phyloP scores from a whole-genome alignment of 2,329 filamentous ascomycete species.

The Taxawa tesnikishii region DNA sequence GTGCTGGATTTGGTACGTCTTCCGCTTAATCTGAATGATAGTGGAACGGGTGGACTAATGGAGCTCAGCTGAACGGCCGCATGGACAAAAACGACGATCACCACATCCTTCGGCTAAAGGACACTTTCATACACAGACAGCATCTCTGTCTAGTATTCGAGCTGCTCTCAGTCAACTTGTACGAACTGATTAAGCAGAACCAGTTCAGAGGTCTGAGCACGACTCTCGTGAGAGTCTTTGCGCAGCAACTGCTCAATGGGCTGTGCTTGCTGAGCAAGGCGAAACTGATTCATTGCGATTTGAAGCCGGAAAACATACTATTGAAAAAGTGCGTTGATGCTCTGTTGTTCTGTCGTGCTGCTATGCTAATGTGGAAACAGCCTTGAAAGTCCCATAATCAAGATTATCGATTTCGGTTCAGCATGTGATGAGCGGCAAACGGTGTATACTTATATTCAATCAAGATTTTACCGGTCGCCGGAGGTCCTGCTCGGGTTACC shows the following conservation, averaged over 20 bases:
- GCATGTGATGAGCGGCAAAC: conserved; percentile 97
- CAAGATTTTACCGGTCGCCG: conserved; percentile 91
- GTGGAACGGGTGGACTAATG: no score
- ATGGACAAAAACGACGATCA: conserved; percentile 99
- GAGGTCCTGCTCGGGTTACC: conserved; percentile 91
- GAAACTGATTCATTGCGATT: conserved; percentile 89
- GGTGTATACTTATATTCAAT: conserved; percentile 98
- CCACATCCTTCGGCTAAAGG: conserved; percentile 84
- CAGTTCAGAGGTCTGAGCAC: conserved; percentile 96
- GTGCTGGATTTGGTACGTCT: conserved; percentile 74
- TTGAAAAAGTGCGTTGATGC: conserved; percentile 77
- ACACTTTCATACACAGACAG: conserved; percentile 95
- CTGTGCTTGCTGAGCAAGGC: conserved; percentile 90
- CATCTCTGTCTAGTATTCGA: conserved; percentile 96
- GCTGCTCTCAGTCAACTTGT: conserved; percentile 89
- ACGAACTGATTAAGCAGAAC: conserved; percentile 98
- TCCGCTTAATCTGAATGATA: no score
- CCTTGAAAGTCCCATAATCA: conserved; percentile 96
- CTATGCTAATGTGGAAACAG: conserved; percentile 21
- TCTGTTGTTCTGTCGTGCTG: background rate
- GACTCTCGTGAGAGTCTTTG: conserved; percentile 91
- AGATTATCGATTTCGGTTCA: conserved; percentile 98
- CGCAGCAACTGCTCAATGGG: conserved; percentile 89
- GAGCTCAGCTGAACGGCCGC: conserved; percentile 81
- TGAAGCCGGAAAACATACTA: conserved; percentile 96